Conservation (phyloP, 164 flowering plant species). For the Warburgia ugandensis region DNA sequence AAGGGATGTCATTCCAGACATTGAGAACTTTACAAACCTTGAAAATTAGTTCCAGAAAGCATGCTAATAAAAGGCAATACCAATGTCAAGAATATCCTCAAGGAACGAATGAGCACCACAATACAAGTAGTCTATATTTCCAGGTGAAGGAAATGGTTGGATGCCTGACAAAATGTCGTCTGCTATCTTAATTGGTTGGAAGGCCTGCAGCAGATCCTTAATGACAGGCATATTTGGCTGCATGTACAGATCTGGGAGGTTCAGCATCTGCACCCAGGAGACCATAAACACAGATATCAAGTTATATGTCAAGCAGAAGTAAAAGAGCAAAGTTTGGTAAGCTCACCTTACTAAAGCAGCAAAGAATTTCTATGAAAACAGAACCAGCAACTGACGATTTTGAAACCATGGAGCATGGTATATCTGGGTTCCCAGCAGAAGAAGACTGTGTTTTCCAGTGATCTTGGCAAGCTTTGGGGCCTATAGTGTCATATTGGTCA, state of each 20-base stretch:
- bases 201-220: slow-evolving; percentile 45
- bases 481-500: too few species aligned
- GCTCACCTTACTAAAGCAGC: slow-evolving; percentile 57
- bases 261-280: slow-evolving; percentile 43
- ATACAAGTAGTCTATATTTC: slow-evolving; percentile 51
- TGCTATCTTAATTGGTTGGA: slow-evolving; percentile 41
- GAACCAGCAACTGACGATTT: slow-evolving; percentile 33
- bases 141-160: slow-evolving; percentile 40
- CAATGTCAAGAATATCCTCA: slow-evolving; percentile 44
- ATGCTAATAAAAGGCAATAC: slow-evolving; percentile 21
- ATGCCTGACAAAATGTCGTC: slow-evolving; percentile 30
- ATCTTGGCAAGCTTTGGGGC: slow-evolving; percentile 44
- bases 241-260: slow-evolving; percentile 32
- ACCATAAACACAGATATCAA: not conserved
- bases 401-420: slow-evolving; percentile 27
- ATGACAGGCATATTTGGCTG: slow-evolving; percentile 34
- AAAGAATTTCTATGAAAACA: slow-evolving; percentile 49
- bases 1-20: not conserved
- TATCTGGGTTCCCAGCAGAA: slow-evolving; percentile 53
- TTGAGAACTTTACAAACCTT: too few species aligned
- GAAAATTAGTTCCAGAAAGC: too few species aligned
- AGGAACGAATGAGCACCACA: slow-evolving; percentile 59
- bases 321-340: slow-evolving; percentile 5
- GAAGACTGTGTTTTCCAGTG: slow-evolving; percentile 59
- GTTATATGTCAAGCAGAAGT: too few species aligned